Base-by-base conservation (phyloP, 2,329 filamentous ascomycete genomes). In the Aspergillus pseudoglaucus region DNA sequence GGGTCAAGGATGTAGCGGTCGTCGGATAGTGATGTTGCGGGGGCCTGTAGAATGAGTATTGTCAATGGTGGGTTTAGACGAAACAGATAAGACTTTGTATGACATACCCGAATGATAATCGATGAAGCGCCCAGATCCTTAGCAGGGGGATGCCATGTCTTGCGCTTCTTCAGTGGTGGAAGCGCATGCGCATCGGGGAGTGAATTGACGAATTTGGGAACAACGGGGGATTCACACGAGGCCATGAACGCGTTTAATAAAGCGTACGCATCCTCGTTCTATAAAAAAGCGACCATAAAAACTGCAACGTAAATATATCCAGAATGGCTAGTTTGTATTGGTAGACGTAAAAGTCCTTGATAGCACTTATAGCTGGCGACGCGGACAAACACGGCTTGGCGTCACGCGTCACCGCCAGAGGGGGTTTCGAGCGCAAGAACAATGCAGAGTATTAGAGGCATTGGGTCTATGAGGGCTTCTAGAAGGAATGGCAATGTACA, bases 201-300 rank as follows among this genome's bases (percentile, higher is more conserved):
- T 42, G 53, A 61, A 56, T 69, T 67, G 53, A 67, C 57, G 43
- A 65, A 57, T 58, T 69, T 61, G 47, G 68, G 60, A 45, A 61
- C 56, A 53, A 54, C 58, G 48, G 59, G 51, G 47, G 53, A 55
- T 50, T 51, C 55, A 52, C 58, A 60, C 55, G 66, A 65, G 56
- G 67, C 62, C 68, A 71, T 71, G 57, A 55, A 64, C 57, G 56
- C 54, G 56, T 60, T 47, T 55, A 57, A 44, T 45, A 54, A 48
- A 48, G 14, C 17, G 42, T 39, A 49, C 54, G 48, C 51, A 53
- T 50, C 18, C 39, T 49, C 45, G n/a, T 12, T 22, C 45, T 35
- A 14, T 25, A 38, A 44, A 1, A 18, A 47, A 42, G 42, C 39
- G 15, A 18, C 22, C 12, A 27, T n/a, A 15, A 42, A 27, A 42